Percentiles rank a stretch among this genome's conserved stretches.
Conservation (phyloP, 768 basidiomycete genomes). For the Hypholoma sublateritium region DNA sequence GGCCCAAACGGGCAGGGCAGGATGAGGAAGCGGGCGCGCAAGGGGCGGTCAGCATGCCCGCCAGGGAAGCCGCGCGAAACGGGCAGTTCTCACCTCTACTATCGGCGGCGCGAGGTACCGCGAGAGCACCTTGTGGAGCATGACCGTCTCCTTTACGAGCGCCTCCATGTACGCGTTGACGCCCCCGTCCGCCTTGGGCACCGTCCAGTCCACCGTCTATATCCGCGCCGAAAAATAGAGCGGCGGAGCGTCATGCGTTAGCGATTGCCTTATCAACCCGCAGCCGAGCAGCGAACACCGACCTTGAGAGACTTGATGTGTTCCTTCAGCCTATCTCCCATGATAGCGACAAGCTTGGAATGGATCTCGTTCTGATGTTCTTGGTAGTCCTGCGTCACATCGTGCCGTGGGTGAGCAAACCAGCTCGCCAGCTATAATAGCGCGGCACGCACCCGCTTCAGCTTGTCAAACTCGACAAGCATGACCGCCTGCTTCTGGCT, state of each 20-base stretch:
- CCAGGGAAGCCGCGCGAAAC: conserved; percentile 1
- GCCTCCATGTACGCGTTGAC: conserved; percentile 91
- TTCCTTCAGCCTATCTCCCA: conserved; percentile 88
- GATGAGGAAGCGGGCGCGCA: conserved; percentile 10
- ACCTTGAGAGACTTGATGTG: conserved; percentile 87
- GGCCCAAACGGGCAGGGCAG: not conserved
- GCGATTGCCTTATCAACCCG: not conserved
- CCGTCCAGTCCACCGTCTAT: conserved; percentile 80
- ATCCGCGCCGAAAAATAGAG: not conserved
- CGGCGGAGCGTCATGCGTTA: not conserved
- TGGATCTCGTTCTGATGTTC: conserved; percentile 99
- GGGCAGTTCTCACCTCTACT: conserved; percentile 67
- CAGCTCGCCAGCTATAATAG: not conserved
- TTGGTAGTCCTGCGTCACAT: conserved; percentile 80
- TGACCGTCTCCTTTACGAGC: conserved; percentile 92
- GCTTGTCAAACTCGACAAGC: conserved; percentile 96
- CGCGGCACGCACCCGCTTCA: conserved; percentile 73
- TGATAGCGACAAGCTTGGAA: conserved; percentile 94
- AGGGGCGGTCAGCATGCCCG: conserved; percentile 4
- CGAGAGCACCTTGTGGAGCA: conserved; percentile 92
- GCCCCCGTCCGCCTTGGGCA: conserved; percentile 56
- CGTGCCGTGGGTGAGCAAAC: conserved; percentile 1
- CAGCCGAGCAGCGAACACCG: conserved; percentile 1
- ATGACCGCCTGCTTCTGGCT: conserved; percentile 95
- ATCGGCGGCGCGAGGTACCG: conserved; percentile 79